Evolutionary conservation across 176 grass and related monocot genomes (phyloP).

Genomic region (Hordeum marinum): DNA sequence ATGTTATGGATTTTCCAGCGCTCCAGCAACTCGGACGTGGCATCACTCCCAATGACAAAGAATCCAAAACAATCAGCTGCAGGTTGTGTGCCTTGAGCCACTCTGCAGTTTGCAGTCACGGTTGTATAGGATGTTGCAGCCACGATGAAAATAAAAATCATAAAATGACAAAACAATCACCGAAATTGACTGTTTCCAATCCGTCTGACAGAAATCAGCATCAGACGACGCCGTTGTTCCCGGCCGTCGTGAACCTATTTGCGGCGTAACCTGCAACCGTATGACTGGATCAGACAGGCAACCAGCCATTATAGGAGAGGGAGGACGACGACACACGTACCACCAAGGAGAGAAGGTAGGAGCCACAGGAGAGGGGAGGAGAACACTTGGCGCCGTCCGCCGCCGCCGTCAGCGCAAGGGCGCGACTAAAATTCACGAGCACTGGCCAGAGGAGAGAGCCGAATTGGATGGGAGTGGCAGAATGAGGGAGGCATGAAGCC

Average conservation of each 20-base stretch:
- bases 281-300: too few relatives aligned
- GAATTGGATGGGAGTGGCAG: too few relatives aligned
- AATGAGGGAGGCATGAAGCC: too few relatives aligned
- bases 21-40: constrained; percentile 77
- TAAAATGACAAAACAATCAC: neutral
- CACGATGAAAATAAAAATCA: neutral
- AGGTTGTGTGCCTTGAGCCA: constrained; percentile 76
- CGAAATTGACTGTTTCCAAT: neutral
- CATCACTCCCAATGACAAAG: constrained; percentile 84
- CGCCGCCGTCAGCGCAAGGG: too few relatives aligned
- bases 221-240: neutral
- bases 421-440: too few relatives aligned
- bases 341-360: too few relatives aligned
- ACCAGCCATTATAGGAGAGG: too few relatives aligned
- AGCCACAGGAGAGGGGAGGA: too few relatives aligned
- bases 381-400: too few relatives aligned
- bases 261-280: constrained; percentile 66
- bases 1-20: constrained; percentile 82
- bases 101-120: constrained; percentile 47
- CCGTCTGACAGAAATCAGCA: neutral
- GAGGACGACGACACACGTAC: too few relatives aligned
- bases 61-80: constrained; percentile 54
- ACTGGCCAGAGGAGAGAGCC: too few relatives aligned
- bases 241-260: constrained; percentile 49
- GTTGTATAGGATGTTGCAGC: constrained; percentile 80